Conservation (phyloP, 495 filamentous ascomycete species). For the Platismatia glauca region DNA sequence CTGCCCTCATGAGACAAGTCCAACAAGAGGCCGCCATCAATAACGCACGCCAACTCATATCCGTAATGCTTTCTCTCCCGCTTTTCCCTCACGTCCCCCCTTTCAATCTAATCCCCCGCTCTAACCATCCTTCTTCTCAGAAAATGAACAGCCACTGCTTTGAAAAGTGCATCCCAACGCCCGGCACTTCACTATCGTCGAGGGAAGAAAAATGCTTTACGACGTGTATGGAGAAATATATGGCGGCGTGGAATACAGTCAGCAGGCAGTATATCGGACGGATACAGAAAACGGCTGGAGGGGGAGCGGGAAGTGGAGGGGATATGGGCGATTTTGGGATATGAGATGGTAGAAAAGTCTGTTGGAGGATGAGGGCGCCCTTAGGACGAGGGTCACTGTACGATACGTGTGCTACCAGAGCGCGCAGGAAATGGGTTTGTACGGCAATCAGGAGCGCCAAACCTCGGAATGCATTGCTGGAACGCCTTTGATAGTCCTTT, state of each 20-base stretch:
- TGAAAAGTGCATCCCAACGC: slow-evolving; percentile 81
- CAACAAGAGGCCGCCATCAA: slow-evolving; percentile 62
- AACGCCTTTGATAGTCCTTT: neutral
- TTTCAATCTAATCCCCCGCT: neutral
- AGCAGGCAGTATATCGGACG: slow-evolving; percentile 64
- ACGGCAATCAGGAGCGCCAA: neutral
- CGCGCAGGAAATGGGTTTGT: too few species aligned
- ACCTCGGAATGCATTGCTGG: neutral
- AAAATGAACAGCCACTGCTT: slow-evolving; percentile 98
- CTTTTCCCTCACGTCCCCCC: neutral
- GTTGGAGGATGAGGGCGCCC: neutral
- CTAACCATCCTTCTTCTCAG: slow-evolving; percentile 35
- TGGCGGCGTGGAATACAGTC: slow-evolving; percentile 81
- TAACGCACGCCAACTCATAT: slow-evolving; percentile 67
- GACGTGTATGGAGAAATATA: slow-evolving; percentile 96
- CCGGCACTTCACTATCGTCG: slow-evolving; percentile 63
- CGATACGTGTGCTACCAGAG: neutral
- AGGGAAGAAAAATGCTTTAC: slow-evolving; percentile 71
- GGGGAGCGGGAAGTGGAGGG: neutral
- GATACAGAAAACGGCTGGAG: slow-evolving; percentile 50
- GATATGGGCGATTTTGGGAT: slow-evolving; percentile 8
- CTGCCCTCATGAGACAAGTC: slow-evolving; percentile 62
- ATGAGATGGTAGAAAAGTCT: neutral
- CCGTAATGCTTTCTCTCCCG: slow-evolving; percentile 41
- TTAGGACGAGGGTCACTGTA: neutral